phyloP scores from a whole-genome alignment of 176 grass and related monocot species.

The Areca catechu region DNA sequence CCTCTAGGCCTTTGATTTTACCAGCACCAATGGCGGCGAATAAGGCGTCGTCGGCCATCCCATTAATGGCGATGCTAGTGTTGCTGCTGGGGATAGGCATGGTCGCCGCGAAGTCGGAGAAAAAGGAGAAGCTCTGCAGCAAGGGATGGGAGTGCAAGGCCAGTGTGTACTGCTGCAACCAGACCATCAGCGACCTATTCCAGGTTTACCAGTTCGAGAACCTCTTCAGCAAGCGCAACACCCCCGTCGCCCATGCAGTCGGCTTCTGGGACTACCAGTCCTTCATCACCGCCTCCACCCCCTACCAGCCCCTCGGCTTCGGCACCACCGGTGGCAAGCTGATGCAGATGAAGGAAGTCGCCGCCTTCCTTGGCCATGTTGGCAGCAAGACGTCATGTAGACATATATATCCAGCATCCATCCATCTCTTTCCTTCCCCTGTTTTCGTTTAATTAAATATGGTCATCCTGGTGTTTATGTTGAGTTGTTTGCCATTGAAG shows the following conservation, averaged over 20 bases:
- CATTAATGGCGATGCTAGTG: constrained; percentile 23
- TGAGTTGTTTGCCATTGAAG: too few species aligned
- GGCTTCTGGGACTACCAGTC: constrained; percentile 71
- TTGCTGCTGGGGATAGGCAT: constrained; percentile 3
- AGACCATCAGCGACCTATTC: constrained; percentile 74
- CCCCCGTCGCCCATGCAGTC: constrained; percentile 42
- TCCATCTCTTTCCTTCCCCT: constrained; percentile 3
- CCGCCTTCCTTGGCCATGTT: constrained; percentile 85
- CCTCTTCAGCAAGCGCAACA: constrained; percentile 74
- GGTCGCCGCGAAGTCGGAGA: constrained; percentile 18
- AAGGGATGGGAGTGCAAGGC: constrained; percentile 82
- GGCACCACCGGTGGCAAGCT: constrained; percentile 68
- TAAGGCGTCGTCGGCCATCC: not conserved
- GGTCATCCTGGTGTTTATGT: too few species aligned
- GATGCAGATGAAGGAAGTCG: constrained; percentile 59
- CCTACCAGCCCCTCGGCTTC: constrained; percentile 66
- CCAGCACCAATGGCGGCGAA: not conserved
- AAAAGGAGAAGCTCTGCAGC: constrained; percentile 50
- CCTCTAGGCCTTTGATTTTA: too few species aligned
- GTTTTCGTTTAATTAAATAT: too few species aligned
- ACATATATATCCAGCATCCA: not conserved
- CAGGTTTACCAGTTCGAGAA: constrained; percentile 74
- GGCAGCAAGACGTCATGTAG: constrained; percentile 76
- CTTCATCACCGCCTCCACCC: constrained; percentile 60
- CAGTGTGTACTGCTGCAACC: constrained; percentile 78